These are phyloP conservation scores for Penicillium paxilli DNA, from an alignment of 495 filamentous ascomycete species.

Conservation along the genomic window DNA sequence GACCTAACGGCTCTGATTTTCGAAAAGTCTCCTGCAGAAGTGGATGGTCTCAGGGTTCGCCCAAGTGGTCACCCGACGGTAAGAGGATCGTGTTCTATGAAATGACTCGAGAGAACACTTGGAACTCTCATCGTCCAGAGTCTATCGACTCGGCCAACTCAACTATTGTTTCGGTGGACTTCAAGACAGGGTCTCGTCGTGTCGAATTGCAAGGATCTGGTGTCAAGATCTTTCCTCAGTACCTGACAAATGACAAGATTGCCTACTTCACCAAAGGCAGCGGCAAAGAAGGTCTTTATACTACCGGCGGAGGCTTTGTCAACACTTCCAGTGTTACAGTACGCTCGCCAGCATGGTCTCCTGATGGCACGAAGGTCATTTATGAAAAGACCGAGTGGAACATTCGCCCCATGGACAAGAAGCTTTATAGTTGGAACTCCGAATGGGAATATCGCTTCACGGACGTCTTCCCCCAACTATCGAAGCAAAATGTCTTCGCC, in stretches of 20 bases:
- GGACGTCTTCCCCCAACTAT: constrained; percentile 33
- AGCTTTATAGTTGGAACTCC: constrained; percentile 29
- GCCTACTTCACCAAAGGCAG: constrained; percentile 29
- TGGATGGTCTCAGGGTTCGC: constrained; percentile 24
- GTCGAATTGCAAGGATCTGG: constrained; percentile 17
- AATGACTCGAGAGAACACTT: constrained; percentile 28
- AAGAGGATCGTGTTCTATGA: constrained; percentile 29
- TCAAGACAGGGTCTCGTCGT: constrained; percentile 20
- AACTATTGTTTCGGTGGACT: constrained; percentile 23
- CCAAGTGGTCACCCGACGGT: constrained; percentile 31
- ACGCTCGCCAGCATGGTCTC: constrained; percentile 30
- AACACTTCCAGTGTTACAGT: constrained; percentile 15
- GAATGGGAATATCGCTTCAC: constrained; percentile 39
- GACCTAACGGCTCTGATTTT: constrained; percentile 28
- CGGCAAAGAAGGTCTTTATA: constrained; percentile 19
- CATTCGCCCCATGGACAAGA: constrained; percentile 24
- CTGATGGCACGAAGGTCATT: constrained; percentile 25
- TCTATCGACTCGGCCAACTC: constrained; percentile 16
- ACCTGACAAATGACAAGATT: constrained; percentile 16
- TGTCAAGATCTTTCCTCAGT: constrained; percentile 29
- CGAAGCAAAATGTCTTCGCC: constrained; percentile 18
- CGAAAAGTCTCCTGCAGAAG: constrained; percentile 14
- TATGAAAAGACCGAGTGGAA: constrained; percentile 30
- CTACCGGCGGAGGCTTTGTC: constrained; percentile 14
- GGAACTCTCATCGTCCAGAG: constrained; percentile 28